Evolutionary conservation across 495 filamentous ascomycete genomes (phyloP), one percentile per base, ranked within the genome.

Genomic region (Talaromyces thailandensis): DNA sequence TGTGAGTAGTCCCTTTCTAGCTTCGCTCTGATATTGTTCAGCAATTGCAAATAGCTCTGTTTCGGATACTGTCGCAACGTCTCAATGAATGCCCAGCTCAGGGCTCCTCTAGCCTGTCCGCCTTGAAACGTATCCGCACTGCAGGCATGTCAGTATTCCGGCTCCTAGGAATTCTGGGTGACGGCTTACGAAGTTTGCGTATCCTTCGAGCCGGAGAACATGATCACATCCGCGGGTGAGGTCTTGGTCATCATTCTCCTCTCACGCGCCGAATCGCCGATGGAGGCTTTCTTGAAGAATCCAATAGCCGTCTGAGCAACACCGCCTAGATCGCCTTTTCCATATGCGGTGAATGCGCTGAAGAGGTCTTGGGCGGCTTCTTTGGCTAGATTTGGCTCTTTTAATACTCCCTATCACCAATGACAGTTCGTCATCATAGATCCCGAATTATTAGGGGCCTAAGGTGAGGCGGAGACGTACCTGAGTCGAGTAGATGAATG

Each of bases 121-220:
- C 81, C 84, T 28, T 62, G 61, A 12, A 62, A 62, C n/a, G 85
- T 80, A 70, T 88, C 85, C 67, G 85, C 85, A 60, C 85, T 88
- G 63, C 64, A 40, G 18, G 7, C 21, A 56, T 63, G 65, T 73
- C 48, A 68, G 64, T 23, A 50, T 50, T n/a, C n/a, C n/a, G 51
- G 9, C 6, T 56, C 21, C 8, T n/a, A 7, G 40, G 16, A 58
- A 87, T 53, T 79, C 73, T 23, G 80, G 81, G 68, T 87, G n/a
- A 23, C 18, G 18, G 7, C 86, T 67, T 81, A 77, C 64, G 85
- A 87, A 66, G 93, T 98, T 76, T 98, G 94, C 61, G 87, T 85
- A 73, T 98, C 94, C 73, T 97, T 97, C 76, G 90, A 95, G 31
- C 94, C 94, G 48, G 89, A 93, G 86, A 92, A 95, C 91, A 97